Evolutionary conservation across 768 basidiomycete genomes (phyloP), one percentile per base, ranked within the genome.

Genomic region (Calocybe cyanea): DNA sequence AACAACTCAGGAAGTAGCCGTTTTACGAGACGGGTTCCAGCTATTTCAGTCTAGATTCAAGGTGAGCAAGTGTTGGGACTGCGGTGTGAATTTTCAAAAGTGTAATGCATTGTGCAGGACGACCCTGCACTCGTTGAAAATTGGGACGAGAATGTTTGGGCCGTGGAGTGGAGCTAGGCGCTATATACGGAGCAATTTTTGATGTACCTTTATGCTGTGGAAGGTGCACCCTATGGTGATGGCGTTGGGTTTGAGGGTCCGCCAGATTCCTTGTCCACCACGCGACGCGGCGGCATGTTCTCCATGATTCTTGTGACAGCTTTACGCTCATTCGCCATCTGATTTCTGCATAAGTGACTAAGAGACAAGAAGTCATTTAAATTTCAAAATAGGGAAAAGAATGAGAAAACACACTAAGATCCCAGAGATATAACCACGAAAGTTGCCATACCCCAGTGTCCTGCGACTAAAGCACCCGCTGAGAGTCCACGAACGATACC

Each of bases 401-500:
- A 50, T 51, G 21, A 23, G 51, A 20, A 21, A 10, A 71, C 80
- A 49, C 51, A 89, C 87, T 83, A 90, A 18, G 83, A 80, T 37
- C 80, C 80, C 2, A 81, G 43, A 2, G 87, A 84, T 32, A 90
- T 71, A 17, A 82, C 50, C 51, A 78, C 65, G 56, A 87, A 92
- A 1, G 87, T 82, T 5, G 79, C 85, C 15, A 88, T 72, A 11
- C 84, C 87, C 89, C 89, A 92, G 59, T 88, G 80, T 2, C 78
- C 83, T 30, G 86, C 87, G 31, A 78, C 71, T 46, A 85, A 71
- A 1, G 80, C 73, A 24, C 71, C 88, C 86, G 46, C 7, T 18
- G 25, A 45, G 55, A 89, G 63, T 2, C 80, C 83, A 45, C 88
- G 76, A 43, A 91, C 78, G 44, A 85, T 69, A 15, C 89, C 90